Evolutionary conservation across 2,329 filamentous ascomycete genomes (phyloP), one percentile per base, ranked within the genome.

Genomic region (Trichophaea hybrida): DNA sequence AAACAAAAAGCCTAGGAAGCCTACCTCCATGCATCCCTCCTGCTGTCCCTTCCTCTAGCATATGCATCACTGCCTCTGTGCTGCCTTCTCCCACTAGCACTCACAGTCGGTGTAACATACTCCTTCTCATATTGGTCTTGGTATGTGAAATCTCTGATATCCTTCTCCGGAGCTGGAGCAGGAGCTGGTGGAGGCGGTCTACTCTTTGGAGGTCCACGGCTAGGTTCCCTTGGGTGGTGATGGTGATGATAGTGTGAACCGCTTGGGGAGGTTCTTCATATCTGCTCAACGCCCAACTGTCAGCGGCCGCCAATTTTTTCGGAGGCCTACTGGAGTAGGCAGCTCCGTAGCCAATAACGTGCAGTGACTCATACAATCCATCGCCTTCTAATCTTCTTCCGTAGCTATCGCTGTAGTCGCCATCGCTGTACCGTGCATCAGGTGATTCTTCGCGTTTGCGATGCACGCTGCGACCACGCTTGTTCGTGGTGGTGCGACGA

Each of bases 121-220:
- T 53, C 53, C 8, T 46, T 43, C 38, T 24, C 24, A 17, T 55
- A 55, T 37, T 55, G 53, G 13, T 55, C 53, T 15, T 55, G 53
- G 15, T 55, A 55, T n/a, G 53, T 55, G 24, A 15, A 55, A n/a
- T 55, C 53, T 15, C 53, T 55, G 34, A 55, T 55, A 24, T 55
- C 53, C 37, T 43, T 46, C 35, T 55, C 40, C n/a, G 15, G 15
- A 13, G 48, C n/a, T 13, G 48, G n/a, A 31, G n/a, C n/a, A 31
- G 48, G 48, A 24, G n/a, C 4, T 13, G 48, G 48, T 13, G 48
- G 48, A 51, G 15, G 15, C 12, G 53, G 35, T 37, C 31, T 34
- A 4, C 32, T 35, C 13, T n/a, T 17, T 33, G 50, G 33, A 37
- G 50, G 50, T n/a, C 50, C 50, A 24, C 53, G 53, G 35, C 35